Evolutionary conservation across 345 rosid species (phyloP).

Genomic region (Rhodamnia rubescens): DNA sequence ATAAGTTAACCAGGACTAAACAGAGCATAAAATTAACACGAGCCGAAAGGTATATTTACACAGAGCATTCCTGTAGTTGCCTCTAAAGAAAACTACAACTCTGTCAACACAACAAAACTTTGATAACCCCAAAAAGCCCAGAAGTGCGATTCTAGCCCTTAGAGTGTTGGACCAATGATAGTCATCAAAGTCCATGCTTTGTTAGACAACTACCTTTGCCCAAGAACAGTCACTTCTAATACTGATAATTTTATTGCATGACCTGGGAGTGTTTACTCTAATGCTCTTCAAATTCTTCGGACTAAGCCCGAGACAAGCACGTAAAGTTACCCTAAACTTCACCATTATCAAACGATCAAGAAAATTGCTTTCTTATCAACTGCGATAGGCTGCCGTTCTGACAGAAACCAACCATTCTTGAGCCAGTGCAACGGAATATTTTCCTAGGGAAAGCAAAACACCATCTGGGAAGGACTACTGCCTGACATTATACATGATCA

Average conservation of each 20-base stretch:
- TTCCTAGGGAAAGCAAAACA: neutral
- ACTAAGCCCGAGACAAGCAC: neutral
- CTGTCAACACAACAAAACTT: neutral
- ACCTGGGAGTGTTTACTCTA: neutral
- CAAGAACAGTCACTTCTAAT: neutral
- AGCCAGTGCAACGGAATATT: neutral
- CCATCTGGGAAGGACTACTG: neutral
- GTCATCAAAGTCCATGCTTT: neutral
- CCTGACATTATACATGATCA: neutral
- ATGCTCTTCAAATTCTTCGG: neutral
- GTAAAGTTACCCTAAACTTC: neutral
- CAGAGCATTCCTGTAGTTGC: neutral
- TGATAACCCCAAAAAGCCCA: neutral
- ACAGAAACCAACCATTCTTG: neutral
- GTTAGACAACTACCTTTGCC: neutral
- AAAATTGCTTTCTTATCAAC: neutral
- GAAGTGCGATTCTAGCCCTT: neutral
- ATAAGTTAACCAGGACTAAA: neutral
- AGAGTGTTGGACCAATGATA: neutral
- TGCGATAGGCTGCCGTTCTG: neutral
- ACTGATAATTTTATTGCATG: neutral
- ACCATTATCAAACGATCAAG: neutral
- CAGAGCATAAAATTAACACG: neutral
- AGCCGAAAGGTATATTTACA: neutral
- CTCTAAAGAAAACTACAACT: neutral